phyloP scores from a whole-genome alignment of 1,284 basidiomycete species.

The Salmacisia buchloeana region DNA sequence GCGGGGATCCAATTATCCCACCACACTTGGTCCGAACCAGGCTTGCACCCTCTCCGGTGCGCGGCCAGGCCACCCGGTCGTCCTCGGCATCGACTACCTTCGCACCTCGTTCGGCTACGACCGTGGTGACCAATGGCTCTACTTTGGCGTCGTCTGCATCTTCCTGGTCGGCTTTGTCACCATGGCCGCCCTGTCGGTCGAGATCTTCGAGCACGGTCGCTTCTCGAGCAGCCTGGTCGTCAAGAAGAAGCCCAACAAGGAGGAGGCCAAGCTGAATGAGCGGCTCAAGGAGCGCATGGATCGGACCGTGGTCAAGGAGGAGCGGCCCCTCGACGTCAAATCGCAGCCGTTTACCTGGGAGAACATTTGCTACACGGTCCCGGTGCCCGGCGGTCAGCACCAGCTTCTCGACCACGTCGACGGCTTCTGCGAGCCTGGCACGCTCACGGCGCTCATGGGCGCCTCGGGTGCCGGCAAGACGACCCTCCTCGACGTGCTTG shows the following conservation, averaged over 20 bases:
- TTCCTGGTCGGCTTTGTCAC: conserved; percentile 36
- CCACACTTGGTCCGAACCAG: not conserved
- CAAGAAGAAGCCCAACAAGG: conserved; percentile 33
- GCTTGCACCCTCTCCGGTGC: conserved; percentile 19
- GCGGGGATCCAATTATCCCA: not conserved
- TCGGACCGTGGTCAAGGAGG: conserved; percentile 16
- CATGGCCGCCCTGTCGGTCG: conserved; percentile 32
- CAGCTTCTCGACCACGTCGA: conserved; percentile 70
- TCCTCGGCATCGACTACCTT: conserved; percentile 26
- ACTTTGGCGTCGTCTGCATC: conserved; percentile 33
- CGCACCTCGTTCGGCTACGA: conserved; percentile 26
- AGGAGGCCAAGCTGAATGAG: conserved; percentile 31
- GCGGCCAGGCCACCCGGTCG: conserved; percentile 18
- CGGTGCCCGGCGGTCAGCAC: conserved; percentile 58
- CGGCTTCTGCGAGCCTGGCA: conserved; percentile 73
- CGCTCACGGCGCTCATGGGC: conserved; percentile 67
- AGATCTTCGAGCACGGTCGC: not conserved
- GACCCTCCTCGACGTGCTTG: conserved; percentile 70
- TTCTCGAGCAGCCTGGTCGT: conserved; percentile 19
- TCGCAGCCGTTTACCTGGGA: conserved; percentile 53
- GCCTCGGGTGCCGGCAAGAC: conserved; percentile 66
- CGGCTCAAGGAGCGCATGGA: conserved; percentile 27
- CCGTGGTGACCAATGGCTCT: conserved; percentile 20
- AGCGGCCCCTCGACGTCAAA: conserved; percentile 17
- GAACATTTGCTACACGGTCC: conserved; percentile 52